A percentile compares a stretch with the other conserved stretches of the same genome.
Evolutionary conservation across 352 stramenopile species (phyloP).

Genomic region (Peronosclerospora sorghi): DNA sequence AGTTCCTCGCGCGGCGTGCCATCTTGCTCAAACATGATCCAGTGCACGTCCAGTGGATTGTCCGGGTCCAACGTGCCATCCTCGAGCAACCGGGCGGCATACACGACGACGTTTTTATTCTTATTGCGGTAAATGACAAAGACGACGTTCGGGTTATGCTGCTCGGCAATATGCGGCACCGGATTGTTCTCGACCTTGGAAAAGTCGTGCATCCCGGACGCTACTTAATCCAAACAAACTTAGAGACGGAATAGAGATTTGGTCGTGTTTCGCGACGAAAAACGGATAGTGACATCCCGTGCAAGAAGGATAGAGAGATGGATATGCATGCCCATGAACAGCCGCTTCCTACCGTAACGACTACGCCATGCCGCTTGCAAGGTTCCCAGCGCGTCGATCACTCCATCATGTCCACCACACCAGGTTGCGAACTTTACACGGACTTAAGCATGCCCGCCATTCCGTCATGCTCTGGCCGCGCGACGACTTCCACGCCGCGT

Average conservation of each 20-base stretch:
- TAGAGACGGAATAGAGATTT: slow-evolving; percentile 2
- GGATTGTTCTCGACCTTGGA: slow-evolving; percentile 84
- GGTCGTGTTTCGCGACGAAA: not conserved
- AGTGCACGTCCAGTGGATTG: slow-evolving; percentile 79
- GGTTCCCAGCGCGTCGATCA: too few species aligned
- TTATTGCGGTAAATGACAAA: slow-evolving; percentile 87
- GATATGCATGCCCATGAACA: slow-evolving; percentile 3
- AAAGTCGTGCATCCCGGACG: slow-evolving; percentile 77
- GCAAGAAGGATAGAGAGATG: not conserved
- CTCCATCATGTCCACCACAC: too few species aligned
- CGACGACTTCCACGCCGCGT: slow-evolving; percentile 79
- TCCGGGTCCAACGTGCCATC: slow-evolving; percentile 51
- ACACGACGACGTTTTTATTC: slow-evolving; percentile 86
- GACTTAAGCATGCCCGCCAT: not conserved
- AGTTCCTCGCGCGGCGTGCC: slow-evolving; percentile 69
- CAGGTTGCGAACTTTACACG: slow-evolving; percentile 2
- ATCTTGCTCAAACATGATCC: slow-evolving; percentile 86
- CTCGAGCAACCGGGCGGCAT: slow-evolving; percentile 50
- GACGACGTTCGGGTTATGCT: slow-evolving; percentile 61
- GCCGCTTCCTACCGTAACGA: too few species aligned
- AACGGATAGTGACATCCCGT: too few species aligned
- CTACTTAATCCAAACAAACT: not conserved
- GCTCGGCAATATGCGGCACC: slow-evolving; percentile 58
- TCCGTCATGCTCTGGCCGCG: slow-evolving; percentile 64
- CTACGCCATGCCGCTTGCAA: too few species aligned